Conservation (phyloP, 257 asterid species). For the Jacaranda mimosifolia region DNA sequence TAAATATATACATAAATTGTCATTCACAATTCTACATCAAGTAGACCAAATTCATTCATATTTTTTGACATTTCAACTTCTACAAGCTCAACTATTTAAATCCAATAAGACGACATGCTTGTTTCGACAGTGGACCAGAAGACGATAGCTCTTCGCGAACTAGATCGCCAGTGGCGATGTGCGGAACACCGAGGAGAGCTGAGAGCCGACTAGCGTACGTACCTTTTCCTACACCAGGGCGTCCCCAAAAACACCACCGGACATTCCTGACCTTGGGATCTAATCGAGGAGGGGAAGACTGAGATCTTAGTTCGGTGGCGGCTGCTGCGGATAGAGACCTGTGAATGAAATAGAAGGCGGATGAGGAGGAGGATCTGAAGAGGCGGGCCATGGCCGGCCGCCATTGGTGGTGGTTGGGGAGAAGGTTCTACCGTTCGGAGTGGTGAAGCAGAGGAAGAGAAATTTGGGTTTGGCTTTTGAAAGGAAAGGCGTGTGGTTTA, state of each 20-base stretch:
- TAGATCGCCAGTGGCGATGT: conserved; percentile 85
- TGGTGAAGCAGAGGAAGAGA: neutral
- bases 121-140: conserved; percentile 54
- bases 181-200: conserved; percentile 66
- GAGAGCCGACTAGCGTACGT: conserved; percentile 79
- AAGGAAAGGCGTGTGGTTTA: neutral
- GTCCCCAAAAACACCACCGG: conserved; percentile 74
- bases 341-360: conserved; percentile 26
- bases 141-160: conserved; percentile 74
- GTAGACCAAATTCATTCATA: neutral
- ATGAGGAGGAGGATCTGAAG: conserved; percentile 49
- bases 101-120: conserved; percentile 41
- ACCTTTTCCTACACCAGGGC: conserved; percentile 82
- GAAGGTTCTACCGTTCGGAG: neutral
- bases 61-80: neutral
- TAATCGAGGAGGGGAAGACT: conserved; percentile 29
- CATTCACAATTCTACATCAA: neutral
- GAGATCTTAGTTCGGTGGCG: conserved; percentile 37
- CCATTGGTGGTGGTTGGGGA: conserved; percentile 48
- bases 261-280: conserved; percentile 55
- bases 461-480: neutral
- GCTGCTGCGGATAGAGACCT: conserved; percentile 58
- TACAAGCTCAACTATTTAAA: neutral
- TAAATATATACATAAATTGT: neutral
- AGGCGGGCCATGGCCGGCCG: conserved; percentile 71